Evolutionary conservation across 495 filamentous ascomycete genomes (phyloP), one percentile per base, ranked within the genome.

Genomic region (Neurospora sp.): DNA sequence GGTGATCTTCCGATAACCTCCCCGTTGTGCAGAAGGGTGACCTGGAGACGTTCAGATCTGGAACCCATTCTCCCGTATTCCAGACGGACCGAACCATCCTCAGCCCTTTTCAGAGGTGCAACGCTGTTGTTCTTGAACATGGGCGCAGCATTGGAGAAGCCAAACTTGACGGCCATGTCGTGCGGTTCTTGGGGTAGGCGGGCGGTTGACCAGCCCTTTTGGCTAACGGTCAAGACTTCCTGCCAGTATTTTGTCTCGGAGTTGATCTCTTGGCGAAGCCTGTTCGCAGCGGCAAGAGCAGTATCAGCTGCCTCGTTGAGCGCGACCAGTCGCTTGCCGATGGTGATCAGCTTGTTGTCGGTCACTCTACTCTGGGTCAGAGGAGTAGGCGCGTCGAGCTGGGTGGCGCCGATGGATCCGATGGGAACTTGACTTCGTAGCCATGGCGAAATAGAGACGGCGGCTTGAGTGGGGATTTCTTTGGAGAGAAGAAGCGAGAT

Each of bases 211-310:
- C 96, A 99, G 4, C 94, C 93, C 39, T 90, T 89, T 59, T 94
- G 88, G 74, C 90, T 92, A 38, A 98, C 87, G 27, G 89, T 88
- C 39, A 97, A 80, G 1, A 97, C 87, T 76, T 97, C 89, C 69
- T 90, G 85, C 96, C 96, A 99, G 81, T 97, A 98, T 73, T 87
- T 90, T 2, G 89, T 89, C 80, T 99, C 96, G 14, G 88, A 86
- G 40, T 85, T 82, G 39, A 96, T 90, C 77, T 97, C 94, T 4
- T 85, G 84, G 73, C 93, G 89, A 8, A 99, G 82, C 69, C 91
- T 86, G 40, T 87, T 84, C 0, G 92, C 92, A 14, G 93, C 89
- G 12, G 87, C 85, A n/a, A 94, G 82, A 27, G 97, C 83, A 65
- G 87, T 89, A 75, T 93, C 90, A 3, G 92, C 91, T n/a, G 89